Evolutionary conservation across 225 moss, liverwort and hornwort genomes (phyloP).

Genomic region (Bryum argenteum): DNA sequence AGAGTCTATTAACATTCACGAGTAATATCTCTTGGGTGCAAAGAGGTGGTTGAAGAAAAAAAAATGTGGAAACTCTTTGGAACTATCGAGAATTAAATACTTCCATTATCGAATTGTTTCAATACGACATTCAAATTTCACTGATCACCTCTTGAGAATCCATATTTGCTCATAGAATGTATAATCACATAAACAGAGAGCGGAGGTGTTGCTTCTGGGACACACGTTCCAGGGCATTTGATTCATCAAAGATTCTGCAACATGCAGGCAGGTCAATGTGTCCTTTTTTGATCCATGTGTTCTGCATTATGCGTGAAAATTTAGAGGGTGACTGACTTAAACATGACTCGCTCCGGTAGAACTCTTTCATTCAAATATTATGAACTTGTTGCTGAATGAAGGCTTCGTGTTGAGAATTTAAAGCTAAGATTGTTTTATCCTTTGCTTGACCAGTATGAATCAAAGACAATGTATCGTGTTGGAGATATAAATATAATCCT

Average conservation of each 20-base stretch:
- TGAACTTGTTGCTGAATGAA: no score
- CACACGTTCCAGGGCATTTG: conserved; percentile 16
- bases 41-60: conserved; percentile 23
- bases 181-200: not conserved
- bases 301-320: not conserved
- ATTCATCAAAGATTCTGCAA: conserved; percentile 17
- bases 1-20: conserved; percentile 1
- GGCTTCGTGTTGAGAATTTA: conserved; percentile 11
- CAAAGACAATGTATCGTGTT: conserved; percentile 3
- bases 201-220: conserved; percentile 29
- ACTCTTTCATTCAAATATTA: not conserved
- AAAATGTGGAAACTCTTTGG: conserved; percentile 4
- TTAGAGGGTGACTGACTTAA: not conserved
- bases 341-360: not conserved
- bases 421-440: conserved; percentile 8
- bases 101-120: not conserved
- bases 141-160: not conserved
- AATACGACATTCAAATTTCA: not conserved
- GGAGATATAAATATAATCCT: conserved; percentile 14
- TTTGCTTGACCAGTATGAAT: conserved; percentile 20
- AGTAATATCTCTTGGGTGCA: conserved; percentile 23
- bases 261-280: conserved; percentile 31
- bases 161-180: conserved; percentile 26
- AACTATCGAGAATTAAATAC: not conserved
- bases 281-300: conserved; percentile 23